These are phyloP conservation scores for Daldinia sp. DNA, from an alignment of 2,329 filamentous ascomycete genomes.

Conservation along the genomic window DNA sequence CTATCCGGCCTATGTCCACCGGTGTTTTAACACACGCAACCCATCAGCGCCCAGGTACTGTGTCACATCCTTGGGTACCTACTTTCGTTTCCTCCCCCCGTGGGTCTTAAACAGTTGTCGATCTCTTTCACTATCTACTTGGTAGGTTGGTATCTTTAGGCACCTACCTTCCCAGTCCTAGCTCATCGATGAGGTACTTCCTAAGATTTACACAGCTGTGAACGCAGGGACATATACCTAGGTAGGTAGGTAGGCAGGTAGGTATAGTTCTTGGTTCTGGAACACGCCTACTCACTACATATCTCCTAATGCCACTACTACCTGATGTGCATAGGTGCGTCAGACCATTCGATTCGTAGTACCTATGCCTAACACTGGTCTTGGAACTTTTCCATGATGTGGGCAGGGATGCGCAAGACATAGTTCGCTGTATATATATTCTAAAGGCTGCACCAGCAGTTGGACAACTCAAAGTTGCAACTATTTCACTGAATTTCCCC, in stretches of 20 bases:
- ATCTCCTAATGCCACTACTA: no score
- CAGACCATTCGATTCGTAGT: slow-evolving; percentile 24
- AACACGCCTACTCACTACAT: slow-evolving; percentile 8
- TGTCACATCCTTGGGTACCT: slow-evolving; percentile 4
- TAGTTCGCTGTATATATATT: slow-evolving; percentile 26
- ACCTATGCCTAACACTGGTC: slow-evolving; percentile 20
- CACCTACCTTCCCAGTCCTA: slow-evolving; percentile 32
- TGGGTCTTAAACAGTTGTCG: slow-evolving; percentile 12
- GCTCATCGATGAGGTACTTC: neutral
- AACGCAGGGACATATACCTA: slow-evolving; percentile 8
- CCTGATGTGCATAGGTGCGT: slow-evolving; percentile 29
- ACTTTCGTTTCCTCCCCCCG: neutral
- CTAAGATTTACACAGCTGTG: neutral
- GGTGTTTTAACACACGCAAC: slow-evolving; percentile 5
- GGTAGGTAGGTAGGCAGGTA: no score
- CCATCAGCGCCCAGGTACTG: slow-evolving; percentile 7
- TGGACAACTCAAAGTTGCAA: neutral
- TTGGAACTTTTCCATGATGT: slow-evolving; percentile 26
- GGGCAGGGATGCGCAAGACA: slow-evolving; percentile 19
- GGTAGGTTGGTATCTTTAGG: neutral
- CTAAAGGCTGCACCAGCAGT: slow-evolving; percentile 12
- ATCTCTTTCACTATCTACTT: slow-evolving; percentile 12
- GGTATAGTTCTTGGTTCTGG: neutral
- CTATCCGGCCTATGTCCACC: no score
- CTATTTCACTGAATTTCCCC: slow-evolving; percentile 7